Base-by-base conservation (phyloP, 2,329 filamentous ascomycete genomes). In the Penicillium sp. region DNA sequence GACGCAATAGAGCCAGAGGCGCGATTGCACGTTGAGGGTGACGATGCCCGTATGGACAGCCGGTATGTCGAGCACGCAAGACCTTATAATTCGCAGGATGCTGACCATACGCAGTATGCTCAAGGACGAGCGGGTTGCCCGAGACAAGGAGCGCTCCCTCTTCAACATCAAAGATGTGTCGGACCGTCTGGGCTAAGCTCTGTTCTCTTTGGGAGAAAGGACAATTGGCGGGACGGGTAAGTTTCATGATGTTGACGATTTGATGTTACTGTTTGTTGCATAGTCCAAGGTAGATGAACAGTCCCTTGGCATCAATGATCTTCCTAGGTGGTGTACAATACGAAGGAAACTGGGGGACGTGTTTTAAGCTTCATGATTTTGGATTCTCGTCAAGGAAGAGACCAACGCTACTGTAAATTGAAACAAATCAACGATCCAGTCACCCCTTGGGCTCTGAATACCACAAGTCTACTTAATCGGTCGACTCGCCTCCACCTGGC, bases 1-100 rank as follows among this genome's bases (percentile, higher is more conserved):
- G 92, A 97, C 4, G 95, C 94, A 47, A 76, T 88, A 64, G 90
- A 88, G 4, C 90, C 94, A 19, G 89, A 95, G 75, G 84, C 92
- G 9, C 83, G 88, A 34, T 77, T 99, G 47, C 85, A 92, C 62
- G 83, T 99, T 47, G 94, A 99, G 78, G 90, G 93, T 57, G 93
- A 95, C 59, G 95, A 99, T 76, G 86, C 87, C 3, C 82, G 94
- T 56, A 82, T 92, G 65, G 90, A 99, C 74, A 84, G 84, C 67
- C 84, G 89, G 77, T 80, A 70, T 42, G 70, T 58, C 32, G 27
- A 42, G 9, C 49, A 46, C 42, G 7, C 26, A 7, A 7, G 8
- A 36, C 44, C 16, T 35, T 27, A 14, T 42, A 23, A 42, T 26
- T 44, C 16, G 44, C 16, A 16, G 11, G 7, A 29, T 34, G 44